Evolutionary conservation across 108 stramenopile species (phyloP).

Genomic region (Nitzschia palea): DNA sequence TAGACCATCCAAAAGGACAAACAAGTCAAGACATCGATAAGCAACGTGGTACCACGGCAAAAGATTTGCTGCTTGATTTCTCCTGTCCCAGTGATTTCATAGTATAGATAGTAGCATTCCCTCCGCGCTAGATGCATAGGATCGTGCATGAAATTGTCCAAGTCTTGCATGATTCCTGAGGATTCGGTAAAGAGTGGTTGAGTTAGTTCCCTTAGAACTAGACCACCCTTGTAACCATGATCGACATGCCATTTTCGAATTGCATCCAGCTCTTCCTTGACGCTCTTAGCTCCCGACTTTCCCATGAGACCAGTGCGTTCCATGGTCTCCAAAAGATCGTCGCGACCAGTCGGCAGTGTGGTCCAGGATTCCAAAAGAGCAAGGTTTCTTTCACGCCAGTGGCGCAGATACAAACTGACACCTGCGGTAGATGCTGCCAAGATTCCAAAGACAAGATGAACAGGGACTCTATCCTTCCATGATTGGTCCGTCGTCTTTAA

Average conservation of each 20-base stretch:
- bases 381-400: neutral
- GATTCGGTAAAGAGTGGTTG: conserved; percentile 41
- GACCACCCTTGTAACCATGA: conserved; percentile 52
- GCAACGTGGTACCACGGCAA: conserved; percentile 59
- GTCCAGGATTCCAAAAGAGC: neutral
- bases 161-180: neutral
- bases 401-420: neutral
- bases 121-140: conserved; percentile 39
- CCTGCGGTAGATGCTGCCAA: neutral
- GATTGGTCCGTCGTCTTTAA: neutral
- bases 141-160: conserved; percentile 10
- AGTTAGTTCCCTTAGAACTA: conserved; percentile 56
- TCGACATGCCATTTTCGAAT: conserved; percentile 58
- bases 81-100: conserved; percentile 51
- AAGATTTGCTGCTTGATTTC: conserved; percentile 57
- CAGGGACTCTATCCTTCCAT: neutral
- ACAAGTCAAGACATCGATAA: conserved; percentile 52
- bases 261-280: conserved; percentile 54
- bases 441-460: neutral
- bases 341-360: neutral
- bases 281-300: conserved; percentile 35
- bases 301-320: conserved; percentile 55
- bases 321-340: conserved; percentile 26
- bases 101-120: conserved; percentile 71
- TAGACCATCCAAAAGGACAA: conserved; percentile 50